Conservation (phyloP, 176 grass and related monocot genomes). For the Carex cristatella region DNA sequence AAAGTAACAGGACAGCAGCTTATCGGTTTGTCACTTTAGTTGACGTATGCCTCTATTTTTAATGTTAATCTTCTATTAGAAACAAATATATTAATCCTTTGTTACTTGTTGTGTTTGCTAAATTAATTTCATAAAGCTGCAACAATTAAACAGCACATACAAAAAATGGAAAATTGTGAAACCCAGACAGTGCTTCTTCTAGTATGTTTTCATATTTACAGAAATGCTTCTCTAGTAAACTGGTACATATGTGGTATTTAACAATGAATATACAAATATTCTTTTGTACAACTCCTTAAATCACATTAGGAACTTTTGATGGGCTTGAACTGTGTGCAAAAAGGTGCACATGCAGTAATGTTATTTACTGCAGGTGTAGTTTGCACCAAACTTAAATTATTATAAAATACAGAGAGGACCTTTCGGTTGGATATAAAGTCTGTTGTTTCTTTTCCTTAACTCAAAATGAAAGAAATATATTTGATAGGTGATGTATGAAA, state of each 20-base stretch:
- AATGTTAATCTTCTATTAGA: neutral
- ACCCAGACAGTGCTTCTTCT: neutral
- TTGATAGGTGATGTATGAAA: slow-evolving; percentile 52
- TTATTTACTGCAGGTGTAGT: neutral
- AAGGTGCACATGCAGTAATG: neutral
- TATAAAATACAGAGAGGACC: neutral
- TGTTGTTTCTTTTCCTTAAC: neutral
- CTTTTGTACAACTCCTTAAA: neutral
- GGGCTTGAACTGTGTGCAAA: neutral
- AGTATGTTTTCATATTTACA: neutral
- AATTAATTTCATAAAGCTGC: neutral
- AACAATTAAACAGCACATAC: neutral
- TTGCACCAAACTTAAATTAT: neutral
- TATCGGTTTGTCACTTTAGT: slow-evolving; percentile 90
- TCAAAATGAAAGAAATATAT: neutral
- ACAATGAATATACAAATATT: neutral
- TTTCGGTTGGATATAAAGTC: neutral
- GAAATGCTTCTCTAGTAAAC: neutral
- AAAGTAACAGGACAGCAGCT: slow-evolving; percentile 68
- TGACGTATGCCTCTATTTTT: slow-evolving; percentile 49
- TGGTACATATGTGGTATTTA: neutral
- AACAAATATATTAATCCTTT: neutral
- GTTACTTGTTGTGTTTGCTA: neutral
- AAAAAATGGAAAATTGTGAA: neutral
- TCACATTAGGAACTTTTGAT: neutral